A percentile compares a stretch with the other conserved stretches of the same genome.
These are phyloP conservation scores for Colletotrichum sansevieriae DNA, from an alignment of 2,329 filamentous ascomycete species.

Conservation along the genomic window DNA sequence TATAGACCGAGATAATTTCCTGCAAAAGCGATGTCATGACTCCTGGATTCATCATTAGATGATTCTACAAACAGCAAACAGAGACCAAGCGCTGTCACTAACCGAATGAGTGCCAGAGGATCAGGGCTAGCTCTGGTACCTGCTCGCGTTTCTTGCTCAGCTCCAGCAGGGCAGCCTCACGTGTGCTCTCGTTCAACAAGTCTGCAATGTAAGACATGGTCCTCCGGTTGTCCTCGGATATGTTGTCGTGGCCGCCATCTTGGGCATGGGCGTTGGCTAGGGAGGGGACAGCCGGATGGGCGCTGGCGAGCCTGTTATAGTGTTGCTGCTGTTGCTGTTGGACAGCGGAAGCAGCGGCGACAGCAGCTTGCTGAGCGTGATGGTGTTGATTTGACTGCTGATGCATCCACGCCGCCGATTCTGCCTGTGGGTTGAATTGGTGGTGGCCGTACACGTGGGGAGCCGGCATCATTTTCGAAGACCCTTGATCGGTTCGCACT, in stretches of 20 bases:
- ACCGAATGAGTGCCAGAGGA: conserved; percentile 99
- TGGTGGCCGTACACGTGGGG: conserved; percentile 77
- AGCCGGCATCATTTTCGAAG: conserved; percentile 70
- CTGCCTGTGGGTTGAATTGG: conserved; percentile 73
- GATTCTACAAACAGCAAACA: not conserved
- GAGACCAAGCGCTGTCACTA: conserved; percentile 52
- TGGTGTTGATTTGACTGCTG: conserved; percentile 72
- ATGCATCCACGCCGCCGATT: conserved; percentile 76
- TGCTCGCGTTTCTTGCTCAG: conserved; percentile 99
- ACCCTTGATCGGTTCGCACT: conserved; percentile 7
- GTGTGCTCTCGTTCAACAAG: conserved; percentile 85
- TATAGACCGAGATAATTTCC: conserved; percentile 99
- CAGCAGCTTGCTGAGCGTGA: conserved; percentile 67
- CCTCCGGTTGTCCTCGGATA: conserved; percentile 91
- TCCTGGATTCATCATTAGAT: conserved; percentile 63
- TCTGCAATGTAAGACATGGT: conserved; percentile 96
- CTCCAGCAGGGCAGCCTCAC: conserved; percentile 92
- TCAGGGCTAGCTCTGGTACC: conserved; percentile 94
- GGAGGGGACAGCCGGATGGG: not conserved
- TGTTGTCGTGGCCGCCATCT: conserved; percentile 72
- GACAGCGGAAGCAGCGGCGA: conserved; percentile 64
- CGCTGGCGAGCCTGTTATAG: conserved; percentile 54
- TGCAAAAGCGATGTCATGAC: conserved; percentile 98
- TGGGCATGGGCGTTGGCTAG: conserved; percentile 62
- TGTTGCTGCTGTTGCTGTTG: conserved; percentile 63